Evolutionary conservation across 1,139 yeast genomes (phyloP).

Genomic region (Eremothecium gossypii): DNA sequence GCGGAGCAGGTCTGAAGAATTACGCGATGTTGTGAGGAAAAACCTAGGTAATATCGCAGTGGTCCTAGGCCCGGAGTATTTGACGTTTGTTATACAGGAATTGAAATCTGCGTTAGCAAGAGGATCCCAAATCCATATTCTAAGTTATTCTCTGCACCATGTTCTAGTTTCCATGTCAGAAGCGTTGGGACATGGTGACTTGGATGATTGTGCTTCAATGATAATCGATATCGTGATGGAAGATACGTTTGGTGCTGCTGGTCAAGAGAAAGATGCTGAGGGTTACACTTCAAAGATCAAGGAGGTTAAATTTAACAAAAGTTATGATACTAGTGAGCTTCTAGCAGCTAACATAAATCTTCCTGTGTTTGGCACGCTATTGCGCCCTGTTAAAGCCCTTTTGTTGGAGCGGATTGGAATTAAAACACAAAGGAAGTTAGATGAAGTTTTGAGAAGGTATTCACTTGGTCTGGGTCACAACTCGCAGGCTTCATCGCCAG

Average conservation of each 20-base stretch:
- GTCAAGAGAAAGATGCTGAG: conserved; percentile 91
- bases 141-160: conserved; percentile 79
- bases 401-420: conserved; percentile 56
- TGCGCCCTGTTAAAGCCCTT: conserved; percentile 61
- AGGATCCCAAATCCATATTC: conserved; percentile 91
- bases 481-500: conserved; percentile 43
- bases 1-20: conserved; percentile 77
- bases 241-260: conserved; percentile 86
- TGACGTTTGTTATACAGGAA: conserved; percentile 68
- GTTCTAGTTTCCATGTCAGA: conserved; percentile 48
- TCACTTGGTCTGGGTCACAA: conserved; percentile 73
- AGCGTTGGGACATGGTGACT: conserved; percentile 53
- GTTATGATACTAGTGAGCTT: conserved; percentile 80
- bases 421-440: conserved; percentile 66
- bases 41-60: conserved; percentile 58
- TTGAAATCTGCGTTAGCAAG: conserved; percentile 68
- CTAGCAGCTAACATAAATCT: conserved; percentile 60
- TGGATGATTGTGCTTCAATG: conserved; percentile 57
- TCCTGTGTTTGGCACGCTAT: conserved; percentile 46
- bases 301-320: conserved; percentile 83
- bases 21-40: conserved; percentile 80
- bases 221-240: conserved; percentile 77
- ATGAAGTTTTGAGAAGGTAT: conserved; percentile 67
- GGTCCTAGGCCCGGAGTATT: conserved; percentile 63
- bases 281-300: conserved; percentile 81